Percentiles rank a stretch among this genome's conserved stretches.
phyloP scores from a whole-genome alignment of 768 basidiomycete species.

The Termitomyces sp. region DNA sequence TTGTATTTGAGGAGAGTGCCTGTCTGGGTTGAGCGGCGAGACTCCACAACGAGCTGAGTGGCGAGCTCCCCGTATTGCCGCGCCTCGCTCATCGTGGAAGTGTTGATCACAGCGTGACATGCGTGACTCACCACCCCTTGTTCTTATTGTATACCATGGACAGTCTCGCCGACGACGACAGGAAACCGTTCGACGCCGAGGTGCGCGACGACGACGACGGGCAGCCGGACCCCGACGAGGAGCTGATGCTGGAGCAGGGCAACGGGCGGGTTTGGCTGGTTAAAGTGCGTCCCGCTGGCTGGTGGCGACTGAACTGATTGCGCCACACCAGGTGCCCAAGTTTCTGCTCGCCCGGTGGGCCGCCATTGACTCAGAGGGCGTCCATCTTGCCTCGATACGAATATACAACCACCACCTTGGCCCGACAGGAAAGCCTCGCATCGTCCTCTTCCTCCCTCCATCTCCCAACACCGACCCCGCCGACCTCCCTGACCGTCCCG shows the following conservation, averaged over 20 bases:
- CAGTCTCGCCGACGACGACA: conserved; percentile 49
- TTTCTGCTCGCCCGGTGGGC: conserved; percentile 86
- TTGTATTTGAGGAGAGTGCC: conserved; percentile 91
- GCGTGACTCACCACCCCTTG: no score
- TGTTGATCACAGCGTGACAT: conserved; percentile 1
- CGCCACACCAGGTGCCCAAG: conserved; percentile 64
- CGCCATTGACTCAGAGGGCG: conserved; percentile 64
- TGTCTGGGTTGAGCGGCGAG: conserved; percentile 78
- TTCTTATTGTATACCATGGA: no score
- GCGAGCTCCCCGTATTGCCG: conserved; percentile 83
- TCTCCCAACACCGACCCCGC: conserved; percentile 38
- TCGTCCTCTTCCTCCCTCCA: conserved; percentile 64
- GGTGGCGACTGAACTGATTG: not conserved
- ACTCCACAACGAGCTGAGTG: conserved; percentile 83
- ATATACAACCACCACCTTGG: conserved; percentile 57
- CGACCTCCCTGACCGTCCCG: conserved; percentile 26
- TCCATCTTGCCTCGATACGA: conserved; percentile 81
- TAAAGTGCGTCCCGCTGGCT: conserved; percentile 60
- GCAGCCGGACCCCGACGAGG: conserved; percentile 78
- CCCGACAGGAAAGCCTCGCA: conserved; percentile 48
- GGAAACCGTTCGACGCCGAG: conserved; percentile 66
- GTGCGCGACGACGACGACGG: conserved; percentile 43
- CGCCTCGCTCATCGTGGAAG: conserved; percentile 42
- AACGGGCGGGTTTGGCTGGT: conserved; percentile 81
- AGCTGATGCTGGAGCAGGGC: conserved; percentile 70